A percentile compares a stretch with the other conserved stretches of the same genome.
Conservation (phyloP, 768 basidiomycete species). For the Termitomyces sp. region DNA sequence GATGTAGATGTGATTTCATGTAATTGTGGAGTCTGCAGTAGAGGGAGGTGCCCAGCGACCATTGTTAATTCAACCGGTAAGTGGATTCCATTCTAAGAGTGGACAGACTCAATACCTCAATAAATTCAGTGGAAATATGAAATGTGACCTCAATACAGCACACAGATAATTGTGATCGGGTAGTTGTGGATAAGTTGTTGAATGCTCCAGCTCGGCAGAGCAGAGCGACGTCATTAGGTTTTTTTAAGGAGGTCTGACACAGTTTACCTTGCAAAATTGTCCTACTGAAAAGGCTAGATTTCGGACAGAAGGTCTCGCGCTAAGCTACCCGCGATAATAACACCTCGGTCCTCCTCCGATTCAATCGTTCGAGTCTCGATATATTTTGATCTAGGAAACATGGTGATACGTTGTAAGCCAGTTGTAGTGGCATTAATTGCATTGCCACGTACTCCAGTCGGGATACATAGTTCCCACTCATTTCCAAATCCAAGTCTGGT, state of each 20-base stretch:
- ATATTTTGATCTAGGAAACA: slow-evolving; percentile 20
- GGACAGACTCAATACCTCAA: not conserved
- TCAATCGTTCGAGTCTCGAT: slow-evolving; percentile 16
- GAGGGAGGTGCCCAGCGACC: slow-evolving; percentile 16
- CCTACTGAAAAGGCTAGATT: not conserved
- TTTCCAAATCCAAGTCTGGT: slow-evolving; percentile 38
- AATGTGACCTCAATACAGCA: not conserved
- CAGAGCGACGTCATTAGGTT: not conserved
- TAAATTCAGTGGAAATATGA: not conserved
- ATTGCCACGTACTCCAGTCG: slow-evolving; percentile 37
- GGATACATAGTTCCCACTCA: slow-evolving; percentile 48
- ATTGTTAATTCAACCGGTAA: slow-evolving; percentile 15
- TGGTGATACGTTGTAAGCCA: not conserved
- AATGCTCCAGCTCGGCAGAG: not conserved
- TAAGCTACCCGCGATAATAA: slow-evolving; percentile 30
- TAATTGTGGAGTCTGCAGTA: slow-evolving; percentile 13
- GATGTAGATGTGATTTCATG: not conserved
- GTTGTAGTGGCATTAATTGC: not conserved
- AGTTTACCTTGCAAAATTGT: not conserved
- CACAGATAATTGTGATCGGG: not conserved
- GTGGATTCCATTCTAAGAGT: slow-evolving; percentile 15
- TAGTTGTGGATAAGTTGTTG: not conserved
- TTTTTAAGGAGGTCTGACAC: not conserved
- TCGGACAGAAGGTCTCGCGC: slow-evolving; percentile 29
- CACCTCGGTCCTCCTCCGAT: slow-evolving; percentile 29